Evolutionary conservation across 2,329 filamentous ascomycete genomes (phyloP), one percentile per base, ranked within the genome.

Genomic region (Penicillium concentricum): DNA sequence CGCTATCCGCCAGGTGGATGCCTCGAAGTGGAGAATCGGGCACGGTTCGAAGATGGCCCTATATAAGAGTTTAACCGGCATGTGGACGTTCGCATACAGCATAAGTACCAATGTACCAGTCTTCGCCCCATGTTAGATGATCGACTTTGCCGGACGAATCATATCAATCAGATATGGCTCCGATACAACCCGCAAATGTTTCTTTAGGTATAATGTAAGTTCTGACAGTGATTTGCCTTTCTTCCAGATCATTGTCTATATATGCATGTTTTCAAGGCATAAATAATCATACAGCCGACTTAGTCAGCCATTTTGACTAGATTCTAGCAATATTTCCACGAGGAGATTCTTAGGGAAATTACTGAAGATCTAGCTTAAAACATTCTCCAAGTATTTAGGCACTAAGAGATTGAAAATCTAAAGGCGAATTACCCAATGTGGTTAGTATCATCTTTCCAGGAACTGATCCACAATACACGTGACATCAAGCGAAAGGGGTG

Each of bases 401-500:
- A n/a, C n/a, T n/a, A n/a, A n/a, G n/a, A n/a, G n/a, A n/a, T n/a
- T n/a, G n/a, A n/a, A n/a, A n/a, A n/a, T n/a, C n/a, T n/a, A n/a
- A n/a, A 47, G 20, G 44, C 15, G 7, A 42, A 50, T n/a, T 50
- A 42, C 37, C 48, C 0, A 9, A 42, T 32, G 4, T 18, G 48
- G 38, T 44, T 45, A 44, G 49, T 9, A 5, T 26, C 28, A 16
- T 2, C 8, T 35, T 34, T 34, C 12, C 30, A 26, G 16, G 39
- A 51, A 45, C 28, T 44, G 39, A 5, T 22, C 49, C 49, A 51
- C 16, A 44, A 18, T 45, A 28, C 52, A 50, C 45, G 37, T 37
- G 46, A 52, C 22, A 46, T 47, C 22, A 52, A 52, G 41, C 50
- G 50, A 52, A 47, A 0, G 22, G 30, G 22, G n/a, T 54, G 51